phyloP scores from a whole-genome alignment of 306 rosid genomes.

The Spatholobus suberectus region DNA sequence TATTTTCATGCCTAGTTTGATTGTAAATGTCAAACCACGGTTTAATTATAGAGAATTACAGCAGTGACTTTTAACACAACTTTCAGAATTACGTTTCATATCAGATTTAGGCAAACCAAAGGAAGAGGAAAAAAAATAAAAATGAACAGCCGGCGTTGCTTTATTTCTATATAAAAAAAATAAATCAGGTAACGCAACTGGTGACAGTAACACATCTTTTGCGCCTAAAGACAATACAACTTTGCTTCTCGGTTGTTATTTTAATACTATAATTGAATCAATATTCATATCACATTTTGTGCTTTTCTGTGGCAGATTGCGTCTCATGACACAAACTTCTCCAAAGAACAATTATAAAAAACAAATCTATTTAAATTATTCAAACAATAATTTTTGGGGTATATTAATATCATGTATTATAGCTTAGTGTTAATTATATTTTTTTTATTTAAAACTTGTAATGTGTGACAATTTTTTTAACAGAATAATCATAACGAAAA shows the following conservation, averaged over 20 bases:
- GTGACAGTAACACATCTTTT: slow-evolving; percentile 14
- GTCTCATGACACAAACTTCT: background rate
- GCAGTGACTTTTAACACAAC: background rate
- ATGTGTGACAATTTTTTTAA: background rate
- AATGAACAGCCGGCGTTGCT: too few species aligned
- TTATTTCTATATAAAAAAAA: background rate
- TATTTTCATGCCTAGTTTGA: background rate
- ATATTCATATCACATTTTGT: background rate
- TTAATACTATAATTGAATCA: background rate
- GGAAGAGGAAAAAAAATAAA: too few species aligned
- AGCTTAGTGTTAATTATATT: background rate
- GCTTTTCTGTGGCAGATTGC: background rate
- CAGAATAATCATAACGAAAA: background rate
- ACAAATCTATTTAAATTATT: background rate
- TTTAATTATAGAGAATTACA: too few species aligned
- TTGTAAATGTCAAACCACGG: too few species aligned
- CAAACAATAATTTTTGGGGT: background rate
- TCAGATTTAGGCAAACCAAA: too few species aligned
- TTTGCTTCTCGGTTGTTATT: background rate
- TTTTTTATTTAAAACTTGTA: background rate
- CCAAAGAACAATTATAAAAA: background rate
- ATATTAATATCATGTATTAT: background rate
- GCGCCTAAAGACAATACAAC: background rate
- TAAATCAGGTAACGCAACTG: background rate
- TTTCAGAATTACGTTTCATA: background rate